Percentiles rank a stretch among this genome's conserved stretches.
Conservation (phyloP, 768 basidiomycete species). For the Boletus insuetus region DNA sequence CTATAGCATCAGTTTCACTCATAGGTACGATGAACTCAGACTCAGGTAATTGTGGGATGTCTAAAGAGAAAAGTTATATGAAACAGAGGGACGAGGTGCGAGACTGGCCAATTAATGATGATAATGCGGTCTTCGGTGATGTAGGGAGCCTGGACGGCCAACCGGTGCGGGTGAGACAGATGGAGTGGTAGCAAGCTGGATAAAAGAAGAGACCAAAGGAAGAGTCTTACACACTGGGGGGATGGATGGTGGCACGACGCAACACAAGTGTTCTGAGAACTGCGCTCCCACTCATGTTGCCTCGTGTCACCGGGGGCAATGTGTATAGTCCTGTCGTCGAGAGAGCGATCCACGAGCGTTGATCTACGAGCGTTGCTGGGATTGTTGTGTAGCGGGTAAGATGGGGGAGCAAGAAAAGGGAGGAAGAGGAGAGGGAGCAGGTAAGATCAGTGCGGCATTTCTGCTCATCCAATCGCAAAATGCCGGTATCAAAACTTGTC, state of each 20-base stretch:
- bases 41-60: conserved; percentile 9
- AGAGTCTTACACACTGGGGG: neutral
- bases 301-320: conserved; percentile 6
- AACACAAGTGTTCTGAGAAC: conserved; percentile 43
- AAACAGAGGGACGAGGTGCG: neutral
- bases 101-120: neutral
- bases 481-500: neutral
- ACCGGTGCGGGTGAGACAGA: too few species aligned
- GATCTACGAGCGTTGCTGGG: too few species aligned
- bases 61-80: neutral
- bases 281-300: conserved; percentile 42
- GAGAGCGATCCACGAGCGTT: neutral
- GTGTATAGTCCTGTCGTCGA: neutral
- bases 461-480: conserved; percentile 37
- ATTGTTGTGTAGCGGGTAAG: neutral
- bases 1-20: neutral
- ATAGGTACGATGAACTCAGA: neutral
- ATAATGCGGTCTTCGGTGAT: neutral
- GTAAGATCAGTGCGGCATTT: conserved; percentile 38
- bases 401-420: neutral
- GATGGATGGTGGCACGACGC: conserved; percentile 10
- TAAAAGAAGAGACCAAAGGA: neutral
- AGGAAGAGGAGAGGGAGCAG: neutral
- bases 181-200: neutral
- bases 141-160: neutral